phyloP scores from a whole-genome alignment of 768 basidiomycete genomes.

The Ephemerocybe angulata region DNA sequence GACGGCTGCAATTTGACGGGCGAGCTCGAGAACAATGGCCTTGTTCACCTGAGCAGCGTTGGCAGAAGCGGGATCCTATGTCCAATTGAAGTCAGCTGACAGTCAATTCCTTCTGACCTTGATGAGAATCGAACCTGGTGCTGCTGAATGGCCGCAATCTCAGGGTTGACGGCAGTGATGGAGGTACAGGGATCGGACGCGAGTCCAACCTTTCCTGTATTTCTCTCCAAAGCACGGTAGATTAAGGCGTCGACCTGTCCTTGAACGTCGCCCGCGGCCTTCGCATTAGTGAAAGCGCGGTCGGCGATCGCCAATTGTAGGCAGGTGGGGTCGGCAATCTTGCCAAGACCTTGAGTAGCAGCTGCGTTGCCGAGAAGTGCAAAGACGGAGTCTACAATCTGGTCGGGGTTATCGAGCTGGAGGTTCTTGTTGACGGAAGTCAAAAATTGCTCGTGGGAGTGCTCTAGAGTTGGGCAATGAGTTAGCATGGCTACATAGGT shows the following conservation, averaged over 20 bases:
- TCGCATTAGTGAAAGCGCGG: slow-evolving; percentile 72
- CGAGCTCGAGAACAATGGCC: slow-evolving; percentile 56
- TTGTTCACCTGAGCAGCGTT: slow-evolving; percentile 61
- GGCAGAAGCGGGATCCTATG: slow-evolving; percentile 60
- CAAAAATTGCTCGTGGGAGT: slow-evolving; percentile 61
- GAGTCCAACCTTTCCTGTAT: slow-evolving; percentile 53
- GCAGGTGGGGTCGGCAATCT: slow-evolving; percentile 55
- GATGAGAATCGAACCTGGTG: slow-evolving; percentile 40
- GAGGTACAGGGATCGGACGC: slow-evolving; percentile 47
- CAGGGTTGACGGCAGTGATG: slow-evolving; percentile 55
- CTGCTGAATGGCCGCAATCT: slow-evolving; percentile 61
- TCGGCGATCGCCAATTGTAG: slow-evolving; percentile 65
- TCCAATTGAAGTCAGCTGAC: background rate
- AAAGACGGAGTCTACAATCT: slow-evolving; percentile 60
- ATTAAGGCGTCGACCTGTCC: slow-evolving; percentile 58
- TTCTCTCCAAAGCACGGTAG: slow-evolving; percentile 64
- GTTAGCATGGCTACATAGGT: background rate
- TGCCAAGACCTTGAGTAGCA: slow-evolving; percentile 51
- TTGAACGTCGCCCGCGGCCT: slow-evolving; percentile 52
- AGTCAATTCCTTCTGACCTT: background rate
- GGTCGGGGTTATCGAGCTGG: slow-evolving; percentile 52
- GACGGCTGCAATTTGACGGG: slow-evolving; percentile 61
- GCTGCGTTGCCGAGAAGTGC: slow-evolving; percentile 63
- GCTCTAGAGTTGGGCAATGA: slow-evolving; percentile 37
- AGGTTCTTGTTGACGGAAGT: slow-evolving; percentile 47